Evolutionary conservation across 2,329 filamentous ascomycete genomes (phyloP).

Genomic region (Pseudonectria foliicola): DNA sequence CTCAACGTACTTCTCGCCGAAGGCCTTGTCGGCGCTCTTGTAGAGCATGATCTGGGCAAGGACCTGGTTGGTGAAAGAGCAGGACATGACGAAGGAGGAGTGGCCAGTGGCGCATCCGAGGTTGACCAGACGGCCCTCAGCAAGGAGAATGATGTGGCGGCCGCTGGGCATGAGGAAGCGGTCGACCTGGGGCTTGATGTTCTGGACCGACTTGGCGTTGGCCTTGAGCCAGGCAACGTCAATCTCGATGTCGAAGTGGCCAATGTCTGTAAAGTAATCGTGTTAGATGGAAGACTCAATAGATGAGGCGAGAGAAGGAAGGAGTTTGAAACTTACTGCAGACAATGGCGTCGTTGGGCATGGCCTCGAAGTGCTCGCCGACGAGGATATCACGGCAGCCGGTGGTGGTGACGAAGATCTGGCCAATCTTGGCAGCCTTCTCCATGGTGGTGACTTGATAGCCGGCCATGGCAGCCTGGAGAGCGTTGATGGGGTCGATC

Average conservation of each 20-base stretch:
- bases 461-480: conserved; percentile 95
- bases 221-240: conserved; percentile 99
- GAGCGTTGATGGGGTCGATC: conserved; percentile 98
- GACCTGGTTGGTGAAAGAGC: conserved; percentile 99
- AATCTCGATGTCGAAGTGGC: conserved; percentile 99
- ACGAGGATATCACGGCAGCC: conserved; percentile 97
- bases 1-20: conserved; percentile 90
- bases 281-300: conserved; percentile 4
- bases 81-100: conserved; percentile 99
- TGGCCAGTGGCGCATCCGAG: conserved; percentile 97
- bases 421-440: conserved; percentile 78
- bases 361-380: conserved; percentile 85
- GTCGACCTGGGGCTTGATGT: conserved; percentile 99
- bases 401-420: conserved; percentile 99
- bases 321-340: conserved; percentile 59
- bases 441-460: conserved; percentile 98
- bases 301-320: background rate
- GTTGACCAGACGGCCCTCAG: conserved; percentile 98
- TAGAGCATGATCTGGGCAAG: conserved; percentile 97
- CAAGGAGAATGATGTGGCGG: conserved; percentile 95
- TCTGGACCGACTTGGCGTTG: conserved; percentile 87
- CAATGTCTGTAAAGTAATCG: conserved; percentile 60
- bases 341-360: conserved; percentile 97
- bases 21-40: conserved; percentile 84
- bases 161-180: conserved; percentile 91